These are phyloP conservation scores for Pseudogymnoascus sp. DNA, from an alignment of 2,329 filamentous ascomycete species.

Conservation along the genomic window DNA sequence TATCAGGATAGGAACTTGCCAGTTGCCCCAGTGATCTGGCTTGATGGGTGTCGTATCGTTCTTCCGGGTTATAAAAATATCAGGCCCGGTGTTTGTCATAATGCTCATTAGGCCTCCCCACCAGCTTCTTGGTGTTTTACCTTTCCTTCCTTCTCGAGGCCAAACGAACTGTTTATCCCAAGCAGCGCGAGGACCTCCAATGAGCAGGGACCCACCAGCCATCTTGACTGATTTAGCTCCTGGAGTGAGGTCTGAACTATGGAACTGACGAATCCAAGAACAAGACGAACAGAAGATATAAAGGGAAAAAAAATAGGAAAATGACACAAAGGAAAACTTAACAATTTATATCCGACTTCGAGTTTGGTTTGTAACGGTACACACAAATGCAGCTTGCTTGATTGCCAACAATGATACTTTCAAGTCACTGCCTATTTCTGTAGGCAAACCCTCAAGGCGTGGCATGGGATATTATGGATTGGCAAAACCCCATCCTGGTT, in stretches of 20 bases:
- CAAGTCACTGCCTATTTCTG: not conserved
- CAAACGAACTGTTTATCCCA: slow-evolving; percentile 11
- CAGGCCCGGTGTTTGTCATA: slow-evolving; percentile 34
- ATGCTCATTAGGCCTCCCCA: slow-evolving; percentile 23
- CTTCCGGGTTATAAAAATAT: slow-evolving; percentile 31
- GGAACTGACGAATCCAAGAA: not conserved
- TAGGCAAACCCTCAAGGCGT: not conserved
- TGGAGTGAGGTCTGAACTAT: not conserved
- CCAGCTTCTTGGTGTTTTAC: slow-evolving; percentile 17
- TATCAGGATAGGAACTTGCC: slow-evolving; percentile 15
- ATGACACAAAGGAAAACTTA: not conserved
- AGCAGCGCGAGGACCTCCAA: not conserved
- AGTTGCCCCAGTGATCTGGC: slow-evolving; percentile 26
- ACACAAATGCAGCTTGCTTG: slow-evolving; percentile 5
- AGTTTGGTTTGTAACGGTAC: slow-evolving; percentile 1
- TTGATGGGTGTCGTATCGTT: slow-evolving; percentile 17
- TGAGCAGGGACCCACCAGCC: slow-evolving; percentile 22
- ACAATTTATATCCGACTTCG: slow-evolving; percentile 1
- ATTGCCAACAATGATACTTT: not conserved
- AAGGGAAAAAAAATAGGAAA: not conserved
- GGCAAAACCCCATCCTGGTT: not conserved
- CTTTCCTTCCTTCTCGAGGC: slow-evolving; percentile 4
- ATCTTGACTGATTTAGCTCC: slow-evolving; percentile 21
- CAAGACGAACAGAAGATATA: not conserved
- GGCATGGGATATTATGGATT: not conserved